Conservation (phyloP, 2,329 filamentous ascomycete genomes). For the Aspergillus clavatus region DNA sequence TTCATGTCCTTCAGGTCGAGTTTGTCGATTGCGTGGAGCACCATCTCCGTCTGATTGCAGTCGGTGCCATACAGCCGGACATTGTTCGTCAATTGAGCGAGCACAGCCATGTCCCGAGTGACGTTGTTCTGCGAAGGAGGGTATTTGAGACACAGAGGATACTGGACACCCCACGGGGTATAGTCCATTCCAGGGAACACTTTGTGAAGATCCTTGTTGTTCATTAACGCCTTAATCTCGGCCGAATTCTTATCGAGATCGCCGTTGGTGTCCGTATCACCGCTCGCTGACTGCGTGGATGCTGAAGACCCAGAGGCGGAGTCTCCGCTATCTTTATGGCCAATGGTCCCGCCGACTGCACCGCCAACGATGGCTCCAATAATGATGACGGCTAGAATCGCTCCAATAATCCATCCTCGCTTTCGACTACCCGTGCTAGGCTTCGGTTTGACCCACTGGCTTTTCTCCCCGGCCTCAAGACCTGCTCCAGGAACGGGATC, state of each 20-base stretch:
- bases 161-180: conserved; percentile 85
- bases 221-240: conserved; percentile 76
- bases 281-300: conserved; percentile 49
- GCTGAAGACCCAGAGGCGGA: conserved; percentile 19
- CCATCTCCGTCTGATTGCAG: conserved; percentile 96
- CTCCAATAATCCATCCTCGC: conserved; percentile 64
- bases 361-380: conserved; percentile 68
- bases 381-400: conserved; percentile 61
- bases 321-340: conserved; percentile 47
- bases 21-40: conserved; percentile 72
- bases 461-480: conserved; percentile 53
- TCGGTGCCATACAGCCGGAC: conserved; percentile 91
- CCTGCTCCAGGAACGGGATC: conserved; percentile 47
- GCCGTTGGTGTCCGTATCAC: conserved; percentile 60
- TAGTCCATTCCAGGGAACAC: conserved; percentile 96
- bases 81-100: conserved; percentile 83
- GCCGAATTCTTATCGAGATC: conserved; percentile 68
- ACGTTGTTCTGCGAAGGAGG: conserved; percentile 91
- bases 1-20: conserved; percentile 72
- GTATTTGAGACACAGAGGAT: conserved; percentile 70
- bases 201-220: conserved; percentile 77
- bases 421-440: conserved; percentile 61
- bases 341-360: conserved; percentile 66
- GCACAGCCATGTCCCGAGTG: conserved; percentile 82
- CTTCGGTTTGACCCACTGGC: conserved; percentile 54